A percentile compares a stretch with the other conserved stretches of the same genome.
Conservation (phyloP, 495 filamentous ascomycete genomes). For the Neurospora sp. region DNA sequence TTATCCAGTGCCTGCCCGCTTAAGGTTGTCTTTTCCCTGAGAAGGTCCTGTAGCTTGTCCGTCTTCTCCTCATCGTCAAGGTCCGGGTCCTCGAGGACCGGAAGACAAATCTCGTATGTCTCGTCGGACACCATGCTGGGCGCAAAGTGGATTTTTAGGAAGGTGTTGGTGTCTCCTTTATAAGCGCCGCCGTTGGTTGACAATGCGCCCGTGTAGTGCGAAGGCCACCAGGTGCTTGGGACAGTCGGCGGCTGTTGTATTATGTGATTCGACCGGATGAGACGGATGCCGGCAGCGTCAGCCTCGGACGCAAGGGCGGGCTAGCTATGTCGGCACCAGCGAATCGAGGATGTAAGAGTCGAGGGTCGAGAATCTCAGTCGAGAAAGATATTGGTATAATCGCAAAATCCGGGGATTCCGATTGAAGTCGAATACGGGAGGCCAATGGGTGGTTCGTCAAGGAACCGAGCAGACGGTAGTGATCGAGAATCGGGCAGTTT, state of each 20-base stretch:
- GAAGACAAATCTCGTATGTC: slow-evolving; percentile 81
- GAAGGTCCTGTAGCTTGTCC: slow-evolving; percentile 79
- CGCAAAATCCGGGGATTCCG: background rate
- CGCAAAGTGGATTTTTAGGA: background rate
- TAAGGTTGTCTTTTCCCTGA: slow-evolving; percentile 68
- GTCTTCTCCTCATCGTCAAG: slow-evolving; percentile 93
- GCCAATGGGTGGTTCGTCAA: slow-evolving; percentile 1
- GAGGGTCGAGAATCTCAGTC: background rate
- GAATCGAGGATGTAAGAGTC: background rate
- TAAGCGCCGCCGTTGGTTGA: background rate
- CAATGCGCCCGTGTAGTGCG: slow-evolving; percentile 6
- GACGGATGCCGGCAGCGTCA: background rate
- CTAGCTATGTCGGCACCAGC: background rate
- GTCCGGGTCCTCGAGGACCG: slow-evolving; percentile 69
- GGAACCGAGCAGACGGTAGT: background rate
- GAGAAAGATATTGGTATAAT: background rate
- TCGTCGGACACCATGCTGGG: slow-evolving; percentile 79
- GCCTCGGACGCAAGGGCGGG: background rate
- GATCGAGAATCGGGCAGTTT: slow-evolving; percentile 7
- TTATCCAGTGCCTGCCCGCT: slow-evolving; percentile 77
- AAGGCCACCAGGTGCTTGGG: background rate
- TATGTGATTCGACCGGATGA: background rate
- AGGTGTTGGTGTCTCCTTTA: background rate
- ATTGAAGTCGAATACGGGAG: background rate
- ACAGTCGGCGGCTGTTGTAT: background rate